phyloP scores from a whole-genome alignment of 1,284 basidiomycete species.

The Irpex sp. region DNA sequence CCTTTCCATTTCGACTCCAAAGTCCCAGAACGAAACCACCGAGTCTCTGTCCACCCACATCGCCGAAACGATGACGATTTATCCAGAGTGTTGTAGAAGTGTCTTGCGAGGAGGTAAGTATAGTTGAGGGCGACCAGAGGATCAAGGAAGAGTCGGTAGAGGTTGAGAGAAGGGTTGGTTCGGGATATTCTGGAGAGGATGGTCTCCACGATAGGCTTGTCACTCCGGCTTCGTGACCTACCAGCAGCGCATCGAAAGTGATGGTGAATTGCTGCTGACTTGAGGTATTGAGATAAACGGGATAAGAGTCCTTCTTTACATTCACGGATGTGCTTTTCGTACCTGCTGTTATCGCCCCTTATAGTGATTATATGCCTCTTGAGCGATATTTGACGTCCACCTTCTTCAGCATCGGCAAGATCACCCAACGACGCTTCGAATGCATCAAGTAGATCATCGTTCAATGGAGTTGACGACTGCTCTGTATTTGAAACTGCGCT shows the following conservation, averaged over 20 bases:
- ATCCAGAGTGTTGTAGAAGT: slow-evolving; percentile 77
- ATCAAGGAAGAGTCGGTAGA: slow-evolving; percentile 93
- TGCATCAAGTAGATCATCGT: slow-evolving; percentile 78
- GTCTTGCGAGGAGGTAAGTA: slow-evolving; percentile 36
- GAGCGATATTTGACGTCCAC: slow-evolving; percentile 79
- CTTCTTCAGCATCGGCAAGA: slow-evolving; percentile 57
- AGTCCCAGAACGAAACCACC: slow-evolving; percentile 88
- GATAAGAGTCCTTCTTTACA: neutral
- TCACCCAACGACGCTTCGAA: slow-evolving; percentile 82
- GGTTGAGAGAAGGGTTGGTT: slow-evolving; percentile 73
- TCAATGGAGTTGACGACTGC: slow-evolving; percentile 24
- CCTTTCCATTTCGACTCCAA: slow-evolving; percentile 61
- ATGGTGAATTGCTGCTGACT: slow-evolving; percentile 68
- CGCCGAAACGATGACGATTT: slow-evolving; percentile 85
- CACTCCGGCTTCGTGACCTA: slow-evolving; percentile 92
- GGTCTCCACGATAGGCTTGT: slow-evolving; percentile 84
- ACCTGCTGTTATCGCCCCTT: slow-evolving; percentile 51
- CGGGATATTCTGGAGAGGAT: slow-evolving; percentile 17
- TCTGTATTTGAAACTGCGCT: slow-evolving; percentile 20
- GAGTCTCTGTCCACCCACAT: slow-evolving; percentile 84
- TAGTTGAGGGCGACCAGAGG: slow-evolving; percentile 79
- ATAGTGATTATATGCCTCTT: slow-evolving; percentile 76
- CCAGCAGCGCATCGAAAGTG: slow-evolving; percentile 86
- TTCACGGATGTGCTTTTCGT: slow-evolving; percentile 9
- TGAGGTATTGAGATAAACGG: neutral